These are phyloP conservation scores for Talaromyces sp. DNA, from an alignment of 2,329 filamentous ascomycete species.

Conservation along the genomic window DNA sequence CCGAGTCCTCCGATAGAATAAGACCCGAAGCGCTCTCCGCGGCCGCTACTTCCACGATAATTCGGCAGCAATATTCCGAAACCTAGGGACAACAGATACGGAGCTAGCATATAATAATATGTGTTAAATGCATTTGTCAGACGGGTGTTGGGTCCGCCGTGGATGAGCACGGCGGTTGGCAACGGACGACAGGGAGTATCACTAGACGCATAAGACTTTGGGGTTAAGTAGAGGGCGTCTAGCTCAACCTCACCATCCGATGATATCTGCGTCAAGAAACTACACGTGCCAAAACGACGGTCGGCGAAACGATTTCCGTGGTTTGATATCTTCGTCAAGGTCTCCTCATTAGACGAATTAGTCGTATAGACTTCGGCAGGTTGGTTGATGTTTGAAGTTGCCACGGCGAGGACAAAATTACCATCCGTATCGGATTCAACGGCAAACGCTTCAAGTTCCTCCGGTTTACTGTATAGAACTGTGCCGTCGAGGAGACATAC, in stretches of 20 bases:
- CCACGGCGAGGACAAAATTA: slow-evolving; percentile 1
- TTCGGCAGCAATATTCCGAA: slow-evolving; percentile 17
- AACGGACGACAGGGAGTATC: not conserved
- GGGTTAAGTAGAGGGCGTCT: slow-evolving; percentile 3
- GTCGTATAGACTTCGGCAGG: slow-evolving; percentile 3
- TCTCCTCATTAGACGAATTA: not conserved
- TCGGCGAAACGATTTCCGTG: slow-evolving; percentile 1
- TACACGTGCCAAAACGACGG: slow-evolving; percentile 1
- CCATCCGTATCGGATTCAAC: not conserved
- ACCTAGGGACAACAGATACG: slow-evolving; percentile 14
- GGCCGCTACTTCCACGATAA: slow-evolving; percentile 17
- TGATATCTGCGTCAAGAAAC: not conserved
- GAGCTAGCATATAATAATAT: slow-evolving; percentile 13
- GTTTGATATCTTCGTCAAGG: slow-evolving; percentile 1
- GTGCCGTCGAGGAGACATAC: slow-evolving; percentile 3
- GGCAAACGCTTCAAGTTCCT: slow-evolving; percentile 4
- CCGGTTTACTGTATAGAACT: slow-evolving; percentile 1
- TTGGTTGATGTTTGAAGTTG: slow-evolving; percentile 3
- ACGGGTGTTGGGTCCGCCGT: slow-evolving; percentile 16
- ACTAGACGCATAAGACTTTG: not conserved
- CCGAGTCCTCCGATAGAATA: slow-evolving; percentile 14
- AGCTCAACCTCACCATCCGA: slow-evolving; percentile 2
- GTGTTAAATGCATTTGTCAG: slow-evolving; percentile 14
- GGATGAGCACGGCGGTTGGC: slow-evolving; percentile 15
- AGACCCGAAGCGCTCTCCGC: slow-evolving; percentile 13